These are phyloP conservation scores for Erythrophleum fordii DNA, from an alignment of 306 rosid species.

Conservation along the genomic window DNA sequence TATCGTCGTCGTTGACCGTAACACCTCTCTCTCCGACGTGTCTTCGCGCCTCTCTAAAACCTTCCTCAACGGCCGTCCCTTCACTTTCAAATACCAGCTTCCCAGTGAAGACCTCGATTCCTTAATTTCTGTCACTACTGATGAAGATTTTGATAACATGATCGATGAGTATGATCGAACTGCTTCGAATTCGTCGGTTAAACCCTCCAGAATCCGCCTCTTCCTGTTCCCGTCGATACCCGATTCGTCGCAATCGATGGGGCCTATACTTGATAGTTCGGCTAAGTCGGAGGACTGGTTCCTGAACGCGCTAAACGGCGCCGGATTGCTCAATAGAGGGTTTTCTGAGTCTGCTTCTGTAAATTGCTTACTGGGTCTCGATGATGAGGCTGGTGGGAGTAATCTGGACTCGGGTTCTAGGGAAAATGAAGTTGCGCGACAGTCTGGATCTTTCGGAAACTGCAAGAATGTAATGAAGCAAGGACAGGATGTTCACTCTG, in stretches of 20 bases:
- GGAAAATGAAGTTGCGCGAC: conserved; percentile 45
- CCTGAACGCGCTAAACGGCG: conserved; percentile 59
- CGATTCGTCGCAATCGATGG: conserved; percentile 47
- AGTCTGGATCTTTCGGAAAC: conserved; percentile 46
- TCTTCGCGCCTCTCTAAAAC: conserved; percentile 66
- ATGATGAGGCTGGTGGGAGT: conserved; percentile 51
- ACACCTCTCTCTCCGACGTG: conserved; percentile 62
- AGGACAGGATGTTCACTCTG: conserved; percentile 77
- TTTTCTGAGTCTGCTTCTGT: conserved; percentile 72
- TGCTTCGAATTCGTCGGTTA: conserved; percentile 35
- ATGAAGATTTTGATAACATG: conserved; percentile 87
- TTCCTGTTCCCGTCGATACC: conserved; percentile 68
- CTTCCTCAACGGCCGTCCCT: conserved; percentile 51
- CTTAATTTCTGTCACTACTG: conserved; percentile 73
- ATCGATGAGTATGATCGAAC: conserved; percentile 78
- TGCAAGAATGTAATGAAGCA: conserved; percentile 52
- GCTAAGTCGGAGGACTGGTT: conserved; percentile 82
- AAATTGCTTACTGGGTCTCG: conserved; percentile 70
- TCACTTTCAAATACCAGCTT: conserved; percentile 79
- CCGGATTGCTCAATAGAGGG: conserved; percentile 55
- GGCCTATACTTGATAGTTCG: conserved; percentile 47
- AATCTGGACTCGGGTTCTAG: conserved; percentile 51
- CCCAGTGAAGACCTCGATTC: conserved; percentile 88
- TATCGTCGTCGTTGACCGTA: conserved; percentile 69
- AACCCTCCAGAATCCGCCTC: conserved; percentile 67